Percentiles rank a stretch among this genome's conserved stretches.
phyloP scores from a whole-genome alignment of 345 rosid genomes.

The Cardamine chenopodiifolia region DNA sequence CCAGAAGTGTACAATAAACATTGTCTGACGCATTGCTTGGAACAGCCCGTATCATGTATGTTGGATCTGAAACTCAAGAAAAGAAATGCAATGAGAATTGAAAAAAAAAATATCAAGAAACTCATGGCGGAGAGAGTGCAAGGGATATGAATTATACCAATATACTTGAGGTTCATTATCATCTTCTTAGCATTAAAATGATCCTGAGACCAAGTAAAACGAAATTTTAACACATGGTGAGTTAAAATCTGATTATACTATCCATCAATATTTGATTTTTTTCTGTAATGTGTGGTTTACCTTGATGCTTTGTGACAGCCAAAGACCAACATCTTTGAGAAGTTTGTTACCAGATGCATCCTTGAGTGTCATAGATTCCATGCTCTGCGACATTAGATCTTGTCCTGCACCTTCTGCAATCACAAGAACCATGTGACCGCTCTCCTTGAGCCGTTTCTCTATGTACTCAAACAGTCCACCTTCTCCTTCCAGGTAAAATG shows the following conservation, averaged over 20 bases:
- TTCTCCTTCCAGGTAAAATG: conserved; percentile 74
- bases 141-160: conserved; percentile 47
- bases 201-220: conserved; percentile 46
- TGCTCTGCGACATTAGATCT: conserved; percentile 60
- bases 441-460: conserved; percentile 69
- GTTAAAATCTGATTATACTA: not conserved
- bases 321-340: conserved; percentile 74
- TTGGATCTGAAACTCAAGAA: conserved; percentile 60
- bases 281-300: conserved; percentile 37
- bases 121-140: not conserved
- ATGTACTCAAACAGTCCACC: conserved; percentile 73
- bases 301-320: conserved; percentile 73
- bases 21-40: conserved; percentile 89
- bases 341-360: conserved; percentile 93
- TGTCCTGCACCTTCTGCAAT: conserved; percentile 90
- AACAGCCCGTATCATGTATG: conserved; percentile 84
- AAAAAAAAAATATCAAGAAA: not conserved
- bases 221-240: not conserved
- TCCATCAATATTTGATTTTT: not conserved
- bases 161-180: conserved; percentile 75
- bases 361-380: conserved; percentile 45
- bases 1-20: conserved; percentile 86
- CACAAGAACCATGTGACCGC: conserved; percentile 82
- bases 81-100: not conserved
- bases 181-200: conserved; percentile 60